A percentile compares a stretch with the other conserved stretches of the same genome.
Conservation (phyloP, 129 eudicot genomes). For the Smallanthus sonchifolius region DNA sequence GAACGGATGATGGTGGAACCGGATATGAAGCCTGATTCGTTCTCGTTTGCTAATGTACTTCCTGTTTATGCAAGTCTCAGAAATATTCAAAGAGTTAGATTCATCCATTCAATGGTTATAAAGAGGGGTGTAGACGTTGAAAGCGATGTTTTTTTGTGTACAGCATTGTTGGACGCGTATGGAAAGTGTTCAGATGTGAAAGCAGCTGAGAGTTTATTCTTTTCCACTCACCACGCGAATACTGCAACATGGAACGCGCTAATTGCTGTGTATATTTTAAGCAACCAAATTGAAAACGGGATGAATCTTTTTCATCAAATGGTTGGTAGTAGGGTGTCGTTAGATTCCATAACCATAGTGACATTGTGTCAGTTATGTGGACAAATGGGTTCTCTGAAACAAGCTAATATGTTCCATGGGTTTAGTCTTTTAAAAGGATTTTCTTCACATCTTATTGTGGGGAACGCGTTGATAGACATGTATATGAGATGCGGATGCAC, state of each 20-base stretch:
- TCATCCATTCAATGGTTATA: constrained; percentile 29
- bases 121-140: constrained; percentile 31
- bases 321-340: constrained; percentile 15
- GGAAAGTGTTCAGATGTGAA: constrained; percentile 44
- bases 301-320: constrained; percentile 31
- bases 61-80: constrained; percentile 35
- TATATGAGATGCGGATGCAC: constrained; percentile 36
- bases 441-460: constrained; percentile 36
- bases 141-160: constrained; percentile 33
- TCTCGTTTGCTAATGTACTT: constrained; percentile 41
- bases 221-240: constrained; percentile 14
- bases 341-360: constrained; percentile 34
- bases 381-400: constrained; percentile 22
- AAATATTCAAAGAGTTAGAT: constrained; percentile 19
- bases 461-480: constrained; percentile 40
- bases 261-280: constrained; percentile 28
- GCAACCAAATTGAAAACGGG: constrained; percentile 18
- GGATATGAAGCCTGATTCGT: constrained; percentile 33
- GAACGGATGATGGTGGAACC: constrained; percentile 28
- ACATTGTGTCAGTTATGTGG: constrained; percentile 34
- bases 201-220: constrained; percentile 32
- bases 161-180: constrained; percentile 43
- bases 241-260: constrained; percentile 45
- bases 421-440: constrained; percentile 36
- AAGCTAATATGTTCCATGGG: constrained; percentile 34